These are phyloP conservation scores for Haplosporangium gracile DNA, from an alignment of 192 early-diverging fungal genomes.

Conservation along the genomic window DNA sequence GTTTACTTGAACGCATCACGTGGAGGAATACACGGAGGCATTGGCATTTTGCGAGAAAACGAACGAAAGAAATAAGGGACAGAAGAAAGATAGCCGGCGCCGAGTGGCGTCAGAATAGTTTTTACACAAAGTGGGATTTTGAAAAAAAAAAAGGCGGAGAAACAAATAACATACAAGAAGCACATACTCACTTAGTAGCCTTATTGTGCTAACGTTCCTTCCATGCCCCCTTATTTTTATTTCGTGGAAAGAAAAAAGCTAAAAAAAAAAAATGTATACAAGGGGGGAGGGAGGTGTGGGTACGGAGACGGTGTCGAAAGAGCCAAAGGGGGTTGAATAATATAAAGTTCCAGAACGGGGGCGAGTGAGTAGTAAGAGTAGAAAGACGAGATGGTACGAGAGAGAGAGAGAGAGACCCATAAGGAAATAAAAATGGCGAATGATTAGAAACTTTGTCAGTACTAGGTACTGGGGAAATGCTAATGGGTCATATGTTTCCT, in stretches of 20 bases:
- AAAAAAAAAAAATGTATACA: neutral
- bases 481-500: too few relatives aligned
- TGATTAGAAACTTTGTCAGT: too few relatives aligned
- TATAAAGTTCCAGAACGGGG: neutral
- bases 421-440: too few relatives aligned
- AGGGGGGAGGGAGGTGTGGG: neutral
- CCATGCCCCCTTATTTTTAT: neutral
- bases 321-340: slow-evolving; percentile 2
- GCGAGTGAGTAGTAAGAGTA: neutral
- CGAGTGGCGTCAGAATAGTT: neutral
- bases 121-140: neutral
- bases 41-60: neutral
- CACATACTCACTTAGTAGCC: neutral
- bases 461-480: too few relatives aligned
- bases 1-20: neutral
- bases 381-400: neutral
- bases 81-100: neutral
- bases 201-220: neutral
- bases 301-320: neutral
- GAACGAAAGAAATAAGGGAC: neutral
- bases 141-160: neutral
- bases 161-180: neutral
- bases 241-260: neutral
- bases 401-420: neutral
- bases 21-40: neutral